A percentile compares a stretch with the other conserved stretches of the same genome.
Conservation (phyloP, 176 grass and related monocot genomes). For the Zea mays region Zm-B73-REFERENCE-NAM-5.0 NC_050098.1:57343001-57343500, state of each 20-base stretch:
- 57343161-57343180: constrained; percentile 1
- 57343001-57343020: background rate
- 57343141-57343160: constrained; percentile 33
- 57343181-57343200: constrained; percentile 21
- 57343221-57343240: background rate
- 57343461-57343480: too few relatives aligned
- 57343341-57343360: too few relatives aligned
- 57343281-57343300: background rate
- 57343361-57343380: too few relatives aligned
- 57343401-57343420: too few relatives aligned
- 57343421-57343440: too few relatives aligned
- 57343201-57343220: constrained; percentile 11
- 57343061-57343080: constrained; percentile 24
- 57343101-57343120: constrained; percentile 64
- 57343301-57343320: constrained; percentile 4
- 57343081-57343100: constrained; percentile 71
- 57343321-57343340: background rate
- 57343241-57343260: background rate
- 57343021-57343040: background rate
- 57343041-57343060: background rate
- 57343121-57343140: constrained; percentile 55
- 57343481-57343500: too few relatives aligned
- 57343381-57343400: too few relatives aligned
- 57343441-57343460: too few relatives aligned
- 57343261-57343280: background rate